These are phyloP conservation scores for Scenedesmus sp. DNA, from an alignment of 163 green algal species.

Conservation along the genomic window DNA sequence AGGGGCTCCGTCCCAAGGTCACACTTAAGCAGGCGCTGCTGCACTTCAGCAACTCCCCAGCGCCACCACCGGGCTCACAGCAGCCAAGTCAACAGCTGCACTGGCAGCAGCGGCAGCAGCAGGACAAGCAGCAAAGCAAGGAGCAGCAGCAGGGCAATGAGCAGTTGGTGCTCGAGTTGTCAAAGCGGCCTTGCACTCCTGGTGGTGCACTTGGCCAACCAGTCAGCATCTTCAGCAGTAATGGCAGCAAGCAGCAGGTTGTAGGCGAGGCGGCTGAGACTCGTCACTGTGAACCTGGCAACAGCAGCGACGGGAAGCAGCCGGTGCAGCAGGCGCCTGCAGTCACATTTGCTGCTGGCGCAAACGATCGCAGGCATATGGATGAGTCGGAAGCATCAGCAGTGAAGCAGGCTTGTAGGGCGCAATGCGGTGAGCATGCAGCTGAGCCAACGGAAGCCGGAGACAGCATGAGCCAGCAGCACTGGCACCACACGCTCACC, in stretches of 20 bases:
- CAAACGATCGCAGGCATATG: background rate
- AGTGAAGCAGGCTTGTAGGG: background rate
- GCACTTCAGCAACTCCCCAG: background rate
- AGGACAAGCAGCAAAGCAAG: background rate
- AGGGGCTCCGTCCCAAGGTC: background rate
- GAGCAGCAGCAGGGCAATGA: background rate
- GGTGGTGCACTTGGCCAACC: background rate
- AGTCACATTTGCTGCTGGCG: background rate
- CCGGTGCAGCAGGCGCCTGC: background rate
- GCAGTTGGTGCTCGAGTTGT: background rate
- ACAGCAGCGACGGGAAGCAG: background rate
- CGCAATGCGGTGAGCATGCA: background rate
- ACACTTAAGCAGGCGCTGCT: background rate
- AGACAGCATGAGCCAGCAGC: background rate
- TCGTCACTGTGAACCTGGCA: background rate
- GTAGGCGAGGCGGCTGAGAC: no score
- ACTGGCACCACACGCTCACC: slow-evolving; percentile 5
- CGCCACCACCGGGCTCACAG: background rate
- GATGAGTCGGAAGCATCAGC: background rate
- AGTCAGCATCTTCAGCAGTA: slow-evolving; percentile 26
- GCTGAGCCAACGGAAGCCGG: background rate
- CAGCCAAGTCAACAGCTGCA: background rate
- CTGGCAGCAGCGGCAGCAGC: background rate
- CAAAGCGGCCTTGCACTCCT: slow-evolving; percentile 16
- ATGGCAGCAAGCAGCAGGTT: background rate